Conservation (phyloP, 306 rosid genomes). For the Sesbania bispinosa region DNA sequence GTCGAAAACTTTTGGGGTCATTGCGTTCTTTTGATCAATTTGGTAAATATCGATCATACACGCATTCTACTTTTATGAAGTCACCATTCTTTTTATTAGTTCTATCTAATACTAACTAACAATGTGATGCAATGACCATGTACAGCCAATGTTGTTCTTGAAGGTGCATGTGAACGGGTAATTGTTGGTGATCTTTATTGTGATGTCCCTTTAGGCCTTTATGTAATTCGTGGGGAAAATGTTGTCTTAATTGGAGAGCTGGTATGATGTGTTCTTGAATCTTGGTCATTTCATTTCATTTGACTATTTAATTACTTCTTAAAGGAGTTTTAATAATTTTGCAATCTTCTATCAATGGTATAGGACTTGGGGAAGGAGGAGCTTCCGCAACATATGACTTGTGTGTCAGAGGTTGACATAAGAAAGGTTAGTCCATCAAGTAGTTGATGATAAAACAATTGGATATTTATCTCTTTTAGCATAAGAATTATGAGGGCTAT, state of each 20-base stretch:
- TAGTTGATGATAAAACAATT: background rate
- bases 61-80: slow-evolving; percentile 9
- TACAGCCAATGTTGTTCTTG: slow-evolving; percentile 87
- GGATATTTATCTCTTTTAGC: background rate
- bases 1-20: slow-evolving; percentile 74
- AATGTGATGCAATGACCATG: background rate
- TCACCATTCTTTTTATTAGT: background rate
- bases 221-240: slow-evolving; percentile 89
- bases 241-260: slow-evolving; percentile 93
- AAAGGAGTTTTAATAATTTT: slow-evolving; percentile 9
- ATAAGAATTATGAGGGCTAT: background rate
- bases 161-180: slow-evolving; percentile 83
- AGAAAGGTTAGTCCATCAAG: slow-evolving; percentile 51
- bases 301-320: background rate
- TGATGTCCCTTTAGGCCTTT: slow-evolving; percentile 83
- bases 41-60: slow-evolving; percentile 34
- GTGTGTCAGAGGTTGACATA: slow-evolving; percentile 69
- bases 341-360: background rate
- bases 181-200: slow-evolving; percentile 86
- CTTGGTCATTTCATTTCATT: background rate
- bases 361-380: slow-evolving; percentile 86
- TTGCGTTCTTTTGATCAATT: slow-evolving; percentile 95
- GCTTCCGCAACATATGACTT: slow-evolving; percentile 84
- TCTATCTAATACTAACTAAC: background rate
- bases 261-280: slow-evolving; percentile 44